A percentile compares a stretch with the other conserved stretches of the same genome.
phyloP scores from a whole-genome alignment of 495 filamentous ascomycete genomes.

The Podospora comata region DNA sequence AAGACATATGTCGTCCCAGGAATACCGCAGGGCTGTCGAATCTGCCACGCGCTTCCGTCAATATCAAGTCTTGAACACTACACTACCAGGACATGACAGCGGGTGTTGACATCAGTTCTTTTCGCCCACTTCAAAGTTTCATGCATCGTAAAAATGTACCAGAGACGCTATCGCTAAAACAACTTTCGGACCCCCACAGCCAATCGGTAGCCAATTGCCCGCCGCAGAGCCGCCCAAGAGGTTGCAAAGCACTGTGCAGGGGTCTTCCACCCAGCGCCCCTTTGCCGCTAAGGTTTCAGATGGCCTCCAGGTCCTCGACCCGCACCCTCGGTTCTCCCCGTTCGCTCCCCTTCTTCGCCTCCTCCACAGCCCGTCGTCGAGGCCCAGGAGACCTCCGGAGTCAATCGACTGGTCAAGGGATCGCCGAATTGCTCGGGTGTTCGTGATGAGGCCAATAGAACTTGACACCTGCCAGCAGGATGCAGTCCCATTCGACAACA shows the following conservation, averaged over 20 bases:
- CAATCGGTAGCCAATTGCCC: slow-evolving; percentile 14
- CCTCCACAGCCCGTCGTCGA: not conserved
- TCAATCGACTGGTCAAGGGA: not conserved
- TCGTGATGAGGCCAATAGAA: not conserved
- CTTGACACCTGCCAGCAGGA: not conserved
- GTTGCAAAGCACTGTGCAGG: slow-evolving; percentile 7
- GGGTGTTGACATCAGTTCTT: not conserved
- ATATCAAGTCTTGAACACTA: not conserved
- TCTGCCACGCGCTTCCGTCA: too few relatives aligned
- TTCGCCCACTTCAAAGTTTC: not conserved
- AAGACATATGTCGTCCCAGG: not conserved
- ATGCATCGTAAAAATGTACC: not conserved
- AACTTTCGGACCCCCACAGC: slow-evolving; percentile 1
- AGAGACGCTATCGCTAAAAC: not conserved
- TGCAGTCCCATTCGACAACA: not conserved
- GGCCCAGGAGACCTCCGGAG: not conserved
- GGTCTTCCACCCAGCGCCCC: slow-evolving; percentile 1
- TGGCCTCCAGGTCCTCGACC: slow-evolving; percentile 7
- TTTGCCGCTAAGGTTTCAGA: slow-evolving; percentile 33
- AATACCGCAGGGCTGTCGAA: not conserved
- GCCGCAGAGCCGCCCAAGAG: slow-evolving; percentile 16
- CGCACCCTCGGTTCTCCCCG: not conserved
- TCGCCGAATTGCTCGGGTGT: not conserved
- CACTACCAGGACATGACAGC: not conserved
- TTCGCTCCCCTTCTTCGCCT: not conserved